A percentile compares a stretch with the other conserved stretches of the same genome.
phyloP scores from a whole-genome alignment of 306 rosid genomes.

The Vachellia collinsii region DNA sequence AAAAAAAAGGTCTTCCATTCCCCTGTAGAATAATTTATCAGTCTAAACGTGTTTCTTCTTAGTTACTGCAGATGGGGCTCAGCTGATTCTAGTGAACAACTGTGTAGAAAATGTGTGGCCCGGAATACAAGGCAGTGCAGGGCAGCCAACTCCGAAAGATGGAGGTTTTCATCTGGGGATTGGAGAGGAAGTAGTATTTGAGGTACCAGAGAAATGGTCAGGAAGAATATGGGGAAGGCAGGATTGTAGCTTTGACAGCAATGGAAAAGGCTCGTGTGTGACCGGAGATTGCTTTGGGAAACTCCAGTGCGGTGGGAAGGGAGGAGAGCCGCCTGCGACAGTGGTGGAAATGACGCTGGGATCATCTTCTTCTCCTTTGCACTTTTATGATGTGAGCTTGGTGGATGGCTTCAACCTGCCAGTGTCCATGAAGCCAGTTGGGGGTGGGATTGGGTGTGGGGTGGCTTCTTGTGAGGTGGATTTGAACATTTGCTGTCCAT shows the following conservation, averaged over 20 bases:
- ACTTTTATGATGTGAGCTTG: conserved; percentile 89
- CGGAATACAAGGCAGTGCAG: conserved; percentile 84
- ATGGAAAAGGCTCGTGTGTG: conserved; percentile 70
- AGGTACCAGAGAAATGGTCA: conserved; percentile 79
- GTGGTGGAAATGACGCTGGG: conserved; percentile 98
- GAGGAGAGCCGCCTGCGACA: conserved; percentile 90
- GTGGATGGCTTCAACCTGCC: conserved; percentile 96
- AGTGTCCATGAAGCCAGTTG: conserved; percentile 89
- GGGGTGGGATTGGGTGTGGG: conserved; percentile 93
- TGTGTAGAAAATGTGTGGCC: conserved; percentile 93
- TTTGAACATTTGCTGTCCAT: conserved; percentile 88
- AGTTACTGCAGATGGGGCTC: conserved; percentile 74
- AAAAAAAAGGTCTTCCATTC: no score
- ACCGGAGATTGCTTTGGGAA: conserved; percentile 78
- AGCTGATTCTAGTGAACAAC: conserved; percentile 83
- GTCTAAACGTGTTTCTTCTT: conserved; percentile 3
- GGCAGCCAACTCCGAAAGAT: conserved; percentile 69
- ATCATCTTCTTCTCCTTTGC: conserved; percentile 79
- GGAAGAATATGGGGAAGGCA: conserved; percentile 98
- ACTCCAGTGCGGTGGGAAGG: conserved; percentile 63
- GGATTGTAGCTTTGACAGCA: conserved; percentile 68
- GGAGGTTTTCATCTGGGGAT: conserved; percentile 91
- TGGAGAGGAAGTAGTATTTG: conserved; percentile 73
- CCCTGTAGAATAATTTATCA: background rate
- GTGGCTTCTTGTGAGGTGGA: conserved; percentile 90